Conservation (phyloP, 805 yeast species). For the Komagataella pseudopastoris region DNA sequence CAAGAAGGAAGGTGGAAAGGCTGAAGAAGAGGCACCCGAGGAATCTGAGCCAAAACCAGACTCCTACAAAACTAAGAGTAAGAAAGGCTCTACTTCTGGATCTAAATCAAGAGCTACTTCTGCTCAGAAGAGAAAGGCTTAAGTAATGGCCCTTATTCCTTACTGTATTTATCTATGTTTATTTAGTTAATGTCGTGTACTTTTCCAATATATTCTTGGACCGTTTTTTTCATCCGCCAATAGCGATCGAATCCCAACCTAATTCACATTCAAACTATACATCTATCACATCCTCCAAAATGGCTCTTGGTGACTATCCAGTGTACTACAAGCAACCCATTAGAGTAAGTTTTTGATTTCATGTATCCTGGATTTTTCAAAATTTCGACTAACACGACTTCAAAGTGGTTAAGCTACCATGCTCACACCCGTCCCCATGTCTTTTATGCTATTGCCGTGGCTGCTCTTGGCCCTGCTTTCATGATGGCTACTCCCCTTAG, state of each 20-base stretch:
- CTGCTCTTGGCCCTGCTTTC: constrained; percentile 53
- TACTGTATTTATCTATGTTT: background rate
- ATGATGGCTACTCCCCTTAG: constrained; percentile 54
- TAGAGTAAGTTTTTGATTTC: constrained; percentile 31
- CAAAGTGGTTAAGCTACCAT: constrained; percentile 61
- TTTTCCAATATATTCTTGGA: background rate
- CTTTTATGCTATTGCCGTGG: constrained; percentile 51
- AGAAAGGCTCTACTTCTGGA: background rate
- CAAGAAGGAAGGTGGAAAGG: background rate
- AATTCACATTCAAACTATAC: background rate
- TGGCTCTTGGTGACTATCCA: constrained; percentile 23
- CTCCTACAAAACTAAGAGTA: background rate
- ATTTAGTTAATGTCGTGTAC: background rate
- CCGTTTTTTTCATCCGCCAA: background rate
- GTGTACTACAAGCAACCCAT: constrained; percentile 47
- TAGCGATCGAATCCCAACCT: background rate
- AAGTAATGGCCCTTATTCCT: background rate
- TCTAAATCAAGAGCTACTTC: background rate
- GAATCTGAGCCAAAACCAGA: background rate
- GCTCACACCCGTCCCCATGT: constrained; percentile 70
- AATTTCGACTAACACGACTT: background rate
- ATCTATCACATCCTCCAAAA: background rate
- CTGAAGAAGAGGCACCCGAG: constrained; percentile 1
- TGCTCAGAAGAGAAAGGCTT: background rate
- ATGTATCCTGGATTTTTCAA: background rate